Evolutionary conservation across 2,329 filamentous ascomycete genomes (phyloP).

Genomic region (Cercospora sp.): DNA sequence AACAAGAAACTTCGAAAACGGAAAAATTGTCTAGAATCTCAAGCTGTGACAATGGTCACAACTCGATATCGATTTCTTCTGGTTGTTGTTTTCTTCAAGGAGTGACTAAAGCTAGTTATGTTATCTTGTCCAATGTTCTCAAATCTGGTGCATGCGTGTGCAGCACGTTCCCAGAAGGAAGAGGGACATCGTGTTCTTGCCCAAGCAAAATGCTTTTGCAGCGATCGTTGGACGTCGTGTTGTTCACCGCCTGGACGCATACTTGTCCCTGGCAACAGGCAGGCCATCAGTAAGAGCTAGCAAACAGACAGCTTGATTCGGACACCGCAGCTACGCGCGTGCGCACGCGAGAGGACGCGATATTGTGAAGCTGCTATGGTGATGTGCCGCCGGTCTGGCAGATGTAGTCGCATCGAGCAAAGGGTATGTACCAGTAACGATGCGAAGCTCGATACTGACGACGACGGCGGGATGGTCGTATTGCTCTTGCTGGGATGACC

Average conservation of each 20-base stretch:
- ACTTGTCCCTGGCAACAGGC: neutral
- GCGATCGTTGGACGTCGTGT: neutral
- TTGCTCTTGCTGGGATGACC: neutral
- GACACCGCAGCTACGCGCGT: neutral
- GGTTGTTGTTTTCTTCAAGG: slow-evolving; percentile 8
- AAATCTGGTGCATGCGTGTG: neutral
- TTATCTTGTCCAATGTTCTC: neutral
- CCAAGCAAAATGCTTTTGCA: neutral
- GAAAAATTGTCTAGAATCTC: neutral
- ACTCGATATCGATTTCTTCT: slow-evolving; percentile 19
- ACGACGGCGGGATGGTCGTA: neutral
- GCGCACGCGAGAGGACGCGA: neutral
- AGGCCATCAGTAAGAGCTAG: neutral
- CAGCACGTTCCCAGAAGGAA: neutral
- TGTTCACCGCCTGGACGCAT: neutral
- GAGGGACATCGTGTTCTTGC: neutral
- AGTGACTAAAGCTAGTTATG: slow-evolving; percentile 20
- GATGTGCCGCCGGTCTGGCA: neutral
- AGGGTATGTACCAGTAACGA: slow-evolving; percentile 4
- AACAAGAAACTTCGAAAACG: neutral
- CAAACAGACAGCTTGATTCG: neutral
- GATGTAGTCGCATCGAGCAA: neutral
- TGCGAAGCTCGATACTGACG: slow-evolving; percentile 1
- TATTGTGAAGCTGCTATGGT: neutral
- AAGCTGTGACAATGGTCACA: neutral